Percentiles rank a stretch among this genome's conserved stretches.
These are phyloP conservation scores for Fusarium albidum DNA, from an alignment of 2,329 filamentous ascomycete species.

Conservation along the genomic window DNA sequence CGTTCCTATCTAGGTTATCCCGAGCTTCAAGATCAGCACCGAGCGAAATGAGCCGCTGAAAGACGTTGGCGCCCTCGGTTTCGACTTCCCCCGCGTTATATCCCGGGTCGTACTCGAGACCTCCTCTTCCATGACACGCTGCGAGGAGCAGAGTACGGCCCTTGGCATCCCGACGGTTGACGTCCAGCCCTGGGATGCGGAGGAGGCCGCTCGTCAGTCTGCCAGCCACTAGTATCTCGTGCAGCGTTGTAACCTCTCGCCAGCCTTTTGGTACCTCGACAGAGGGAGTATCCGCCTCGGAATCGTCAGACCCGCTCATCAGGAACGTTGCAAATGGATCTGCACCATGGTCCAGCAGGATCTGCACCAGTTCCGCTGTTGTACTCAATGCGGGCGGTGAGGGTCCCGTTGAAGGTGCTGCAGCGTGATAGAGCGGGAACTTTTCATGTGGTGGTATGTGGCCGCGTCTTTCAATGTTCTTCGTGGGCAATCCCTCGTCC, in stretches of 20 bases:
- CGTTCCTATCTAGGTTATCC: conserved; percentile 33
- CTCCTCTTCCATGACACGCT: conserved; percentile 19
- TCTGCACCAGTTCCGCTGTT: conserved; percentile 8
- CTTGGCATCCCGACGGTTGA: conserved; percentile 36
- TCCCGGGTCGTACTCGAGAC: conserved; percentile 11
- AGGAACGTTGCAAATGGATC: conserved; percentile 35
- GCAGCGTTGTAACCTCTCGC: conserved; percentile 31
- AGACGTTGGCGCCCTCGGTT: conserved; percentile 6
- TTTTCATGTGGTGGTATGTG: neutral
- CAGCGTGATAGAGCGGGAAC: conserved; percentile 22
- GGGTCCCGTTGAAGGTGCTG: neutral
- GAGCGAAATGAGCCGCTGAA: conserved; percentile 30
- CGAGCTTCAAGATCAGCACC: conserved; percentile 37
- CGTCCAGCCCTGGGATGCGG: conserved; percentile 26
- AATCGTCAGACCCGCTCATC: neutral
- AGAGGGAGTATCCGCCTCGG: neutral
- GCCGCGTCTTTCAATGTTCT: neutral
- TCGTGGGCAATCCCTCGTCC: neutral
- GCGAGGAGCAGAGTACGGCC: conserved; percentile 40
- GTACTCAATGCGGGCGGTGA: neutral
- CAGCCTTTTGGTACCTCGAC: conserved; percentile 2
- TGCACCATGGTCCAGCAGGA: conserved; percentile 38
- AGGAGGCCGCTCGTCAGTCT: conserved; percentile 29
- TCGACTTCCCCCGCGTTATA: neutral
- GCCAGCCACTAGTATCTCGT: conserved; percentile 25